Conservation (phyloP, 1,284 basidiomycete species). For the Kwoniella shivajii region DNA sequence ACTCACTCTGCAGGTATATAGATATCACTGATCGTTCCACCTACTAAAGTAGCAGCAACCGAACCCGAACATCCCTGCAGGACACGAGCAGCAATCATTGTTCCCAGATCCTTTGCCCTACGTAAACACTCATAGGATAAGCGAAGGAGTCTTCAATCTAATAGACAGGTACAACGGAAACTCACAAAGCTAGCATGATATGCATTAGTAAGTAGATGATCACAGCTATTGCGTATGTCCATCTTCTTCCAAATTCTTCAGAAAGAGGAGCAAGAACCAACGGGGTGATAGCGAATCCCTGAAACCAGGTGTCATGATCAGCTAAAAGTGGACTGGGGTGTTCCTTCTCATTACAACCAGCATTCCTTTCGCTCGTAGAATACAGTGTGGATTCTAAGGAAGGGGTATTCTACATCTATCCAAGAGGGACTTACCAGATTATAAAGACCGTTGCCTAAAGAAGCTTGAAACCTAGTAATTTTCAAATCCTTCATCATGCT, state of each 20-base stretch:
- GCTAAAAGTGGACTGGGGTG: no score
- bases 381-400: no score
- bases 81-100: conserved; percentile 68
- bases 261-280: conserved; percentile 71
- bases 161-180: conserved; percentile 14
- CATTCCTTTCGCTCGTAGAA: no score
- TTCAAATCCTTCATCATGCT: conserved; percentile 68
- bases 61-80: conserved; percentile 67
- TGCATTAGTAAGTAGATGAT: conserved; percentile 64
- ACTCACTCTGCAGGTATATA: conserved; percentile 64
- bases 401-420: background rate
- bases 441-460: conserved; percentile 64
- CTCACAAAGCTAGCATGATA: conserved; percentile 66
- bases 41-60: conserved; percentile 71
- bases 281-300: conserved; percentile 71
- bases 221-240: conserved; percentile 65
- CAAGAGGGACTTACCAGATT: conserved; percentile 45
- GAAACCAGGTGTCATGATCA: no score
- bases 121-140: background rate
- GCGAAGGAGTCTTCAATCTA: background rate
- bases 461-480: conserved; percentile 63
- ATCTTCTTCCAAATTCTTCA: conserved; percentile 73
- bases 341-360: no score
- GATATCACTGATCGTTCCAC: conserved; percentile 73
- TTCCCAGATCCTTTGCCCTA: conserved; percentile 68